Base-by-base conservation (phyloP, 148 eudicot species). In the Salicornia ramosissima region DNA sequence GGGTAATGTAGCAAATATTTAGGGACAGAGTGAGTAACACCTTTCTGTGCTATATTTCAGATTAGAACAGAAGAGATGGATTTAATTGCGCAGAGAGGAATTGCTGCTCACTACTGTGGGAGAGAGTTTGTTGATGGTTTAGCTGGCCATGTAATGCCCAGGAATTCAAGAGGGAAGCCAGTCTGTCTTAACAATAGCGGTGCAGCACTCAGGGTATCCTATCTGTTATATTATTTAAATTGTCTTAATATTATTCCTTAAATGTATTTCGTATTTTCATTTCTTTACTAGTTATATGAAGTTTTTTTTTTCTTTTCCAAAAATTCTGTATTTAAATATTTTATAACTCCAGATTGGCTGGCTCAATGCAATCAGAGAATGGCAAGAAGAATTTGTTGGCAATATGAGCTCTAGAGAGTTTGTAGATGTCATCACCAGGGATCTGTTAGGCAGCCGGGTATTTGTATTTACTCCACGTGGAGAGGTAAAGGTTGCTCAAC, bases 361-460 rank as follows among this genome's bases (percentile, higher is more conserved):
- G 97, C 96, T 94, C 50, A 88, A 94, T 77, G 98, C 98, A 73
- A 94, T 94, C 67, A 87, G 92, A 77, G 97, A 94, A 77, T 94
- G 98, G 98, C 98, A 94, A 73, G 98, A 94, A 53, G 98, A 94
- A 80, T 94, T 94, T 78, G 98, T 94, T 69, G 98, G 98, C 54
- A 94, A 87, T 82, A 94, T 94, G 98, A 94, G 89, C 75, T 94
- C 98, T 15, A 88, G 98, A 82, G 98, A 94, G 79, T 94, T 94
- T 75, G 98, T 94, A 57, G 98, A 94, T 69, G 88, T 90, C 59
- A 72, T 94, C 69, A 94, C 98, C 71, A 81, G 90, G 70, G 98
- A 94, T 87, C 89, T 90, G 54, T 70, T 94, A 72, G 98, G 98
- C 65, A 94, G 97, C 79, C 91, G 98, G 62, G 89, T 94, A 70